These are phyloP conservation scores for Magnolia changhungtana DNA, from an alignment of 164 flowering plant genomes.

Conservation along the genomic window DNA sequence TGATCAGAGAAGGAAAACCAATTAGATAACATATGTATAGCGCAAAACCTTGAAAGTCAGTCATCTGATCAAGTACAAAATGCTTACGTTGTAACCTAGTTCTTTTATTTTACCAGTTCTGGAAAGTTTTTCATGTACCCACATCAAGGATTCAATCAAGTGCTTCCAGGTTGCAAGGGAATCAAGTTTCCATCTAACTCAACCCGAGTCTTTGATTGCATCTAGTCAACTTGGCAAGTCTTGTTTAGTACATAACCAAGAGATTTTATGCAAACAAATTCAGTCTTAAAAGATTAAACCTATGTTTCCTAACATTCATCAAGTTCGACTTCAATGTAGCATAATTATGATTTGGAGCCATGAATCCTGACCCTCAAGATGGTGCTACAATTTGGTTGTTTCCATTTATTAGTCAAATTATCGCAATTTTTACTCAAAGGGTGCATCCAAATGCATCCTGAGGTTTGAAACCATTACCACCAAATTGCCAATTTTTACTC, in stretches of 20 bases:
- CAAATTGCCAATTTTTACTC: not conserved
- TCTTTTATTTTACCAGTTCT: not conserved
- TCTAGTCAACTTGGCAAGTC: not conserved
- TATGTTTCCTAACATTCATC: not conserved
- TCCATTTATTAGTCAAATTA: not conserved
- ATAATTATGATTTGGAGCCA: too few relatives aligned
- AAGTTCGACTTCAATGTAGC: not conserved
- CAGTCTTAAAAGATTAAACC: not conserved
- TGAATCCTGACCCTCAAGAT: too few relatives aligned
- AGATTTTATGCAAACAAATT: not conserved
- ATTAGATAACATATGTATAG: not conserved
- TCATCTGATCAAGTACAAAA: too few relatives aligned
- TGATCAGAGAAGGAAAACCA: conserved; percentile 21
- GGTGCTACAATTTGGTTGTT: not conserved
- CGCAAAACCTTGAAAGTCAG: not conserved
- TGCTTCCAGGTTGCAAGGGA: not conserved
- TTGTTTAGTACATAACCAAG: not conserved
- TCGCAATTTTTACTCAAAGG: not conserved
- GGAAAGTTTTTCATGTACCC: not conserved
- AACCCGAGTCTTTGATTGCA: not conserved
- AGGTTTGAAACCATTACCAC: too few relatives aligned
- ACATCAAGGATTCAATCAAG: not conserved
- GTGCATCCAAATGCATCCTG: not conserved
- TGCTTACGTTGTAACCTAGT: not conserved
- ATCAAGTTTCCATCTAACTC: not conserved